Conservation (phyloP, 1,284 basidiomycete species). For the Schizophyllum commune region DNA sequence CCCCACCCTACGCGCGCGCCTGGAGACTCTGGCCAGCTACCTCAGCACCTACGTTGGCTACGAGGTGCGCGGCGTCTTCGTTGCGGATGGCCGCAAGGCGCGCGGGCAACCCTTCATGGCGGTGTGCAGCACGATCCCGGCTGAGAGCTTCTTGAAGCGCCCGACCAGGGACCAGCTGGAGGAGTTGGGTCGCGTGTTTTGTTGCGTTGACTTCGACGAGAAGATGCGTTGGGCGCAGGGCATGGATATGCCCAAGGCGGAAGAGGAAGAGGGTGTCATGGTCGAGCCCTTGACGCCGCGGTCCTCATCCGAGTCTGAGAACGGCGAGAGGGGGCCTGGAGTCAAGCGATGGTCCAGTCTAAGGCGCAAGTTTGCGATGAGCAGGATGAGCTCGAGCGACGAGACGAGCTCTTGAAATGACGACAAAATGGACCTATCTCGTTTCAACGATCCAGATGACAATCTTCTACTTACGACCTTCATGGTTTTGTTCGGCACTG, state of each 20-base stretch:
- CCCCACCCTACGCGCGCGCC: neutral
- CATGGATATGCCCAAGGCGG: neutral
- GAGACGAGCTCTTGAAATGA: too few species aligned
- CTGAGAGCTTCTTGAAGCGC: neutral
- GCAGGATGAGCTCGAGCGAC: too few species aligned
- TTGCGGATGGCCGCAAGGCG: neutral
- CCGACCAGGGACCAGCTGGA: neutral
- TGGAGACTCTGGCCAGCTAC: neutral
- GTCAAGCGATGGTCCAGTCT: too few species aligned
- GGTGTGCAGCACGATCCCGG: neutral
- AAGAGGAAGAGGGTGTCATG: neutral
- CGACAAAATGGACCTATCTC: too few species aligned
- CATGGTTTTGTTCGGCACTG: too few species aligned
- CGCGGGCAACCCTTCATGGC: neutral
- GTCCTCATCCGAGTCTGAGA: neutral
- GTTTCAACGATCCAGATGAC: too few species aligned
- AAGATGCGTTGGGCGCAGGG: neutral
- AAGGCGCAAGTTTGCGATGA: too few species aligned
- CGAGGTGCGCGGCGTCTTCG: neutral
- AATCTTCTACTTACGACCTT: too few species aligned
- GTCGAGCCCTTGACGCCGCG: neutral
- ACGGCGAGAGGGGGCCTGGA: neutral
- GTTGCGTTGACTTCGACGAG: neutral
- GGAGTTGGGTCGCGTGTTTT: neutral
- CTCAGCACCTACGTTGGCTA: neutral